Evolutionary conservation across 78 protist genomes (phyloP), one percentile per base, ranked within the genome.

Genomic region (Dictyostelium brefeldianum): DNA sequence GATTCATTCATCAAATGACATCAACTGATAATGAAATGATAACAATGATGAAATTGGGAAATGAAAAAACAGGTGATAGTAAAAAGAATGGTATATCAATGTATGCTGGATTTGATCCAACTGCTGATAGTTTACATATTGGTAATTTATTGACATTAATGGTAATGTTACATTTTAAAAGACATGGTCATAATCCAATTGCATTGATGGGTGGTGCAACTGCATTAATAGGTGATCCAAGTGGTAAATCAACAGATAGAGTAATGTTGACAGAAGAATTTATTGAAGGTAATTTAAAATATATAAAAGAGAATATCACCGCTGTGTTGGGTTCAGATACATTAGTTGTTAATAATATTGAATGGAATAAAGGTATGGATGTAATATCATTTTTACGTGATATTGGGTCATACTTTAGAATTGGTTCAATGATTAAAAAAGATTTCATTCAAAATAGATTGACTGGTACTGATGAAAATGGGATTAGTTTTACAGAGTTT

Each of bases 51-150:
- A 47, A 54, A 74, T 47, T 25, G 50, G 78, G 81, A 25, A 62
- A 8, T 69, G 5, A 20, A 9, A 81, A 77, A 47, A 57, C 51
- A 29, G 51, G 78, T 81, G n/a, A 17, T 56, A 56, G n/a, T 56
- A 56, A 20, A 17, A 56, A 62, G 6, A 62, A 22, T 4, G 14
- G 15, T 14, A 17, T 83, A 11, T 50, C 83, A 12, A 20, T 95
- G 11, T 97, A 96, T 71, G 73, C 83, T 29, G 98, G 99, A n/a
- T 97, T 96, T 70, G 99, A 98, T 48, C 99, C 98, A 22, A 97
- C 98, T 0, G 98, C 98, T 11, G 89, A 81, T 62, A 70, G 90
- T 18, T 95, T 98, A 70, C 99, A 98, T 83, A 81, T 97, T 48
- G 99, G 99, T 43, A 94, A 94, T 69, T 91, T 98, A 41, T 69